phyloP scores from a whole-genome alignment of 2,329 filamentous ascomycete species.

The Hypoxylon sp. region DNA sequence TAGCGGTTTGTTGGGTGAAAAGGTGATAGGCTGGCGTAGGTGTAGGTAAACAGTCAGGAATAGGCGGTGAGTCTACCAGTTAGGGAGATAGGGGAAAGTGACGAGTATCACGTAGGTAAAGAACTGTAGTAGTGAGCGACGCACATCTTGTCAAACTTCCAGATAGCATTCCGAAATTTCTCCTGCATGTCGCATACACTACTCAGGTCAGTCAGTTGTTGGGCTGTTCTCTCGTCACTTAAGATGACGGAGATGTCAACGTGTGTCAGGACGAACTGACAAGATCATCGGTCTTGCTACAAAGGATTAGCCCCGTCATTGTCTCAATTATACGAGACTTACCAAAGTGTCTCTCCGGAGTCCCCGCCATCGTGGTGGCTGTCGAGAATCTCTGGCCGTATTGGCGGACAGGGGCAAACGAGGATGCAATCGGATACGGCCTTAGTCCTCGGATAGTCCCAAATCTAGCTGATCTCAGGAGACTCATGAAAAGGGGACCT shows the following conservation, averaged over 20 bases:
- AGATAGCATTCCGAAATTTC: slow-evolving; percentile 84
- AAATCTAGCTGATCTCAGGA: slow-evolving; percentile 5
- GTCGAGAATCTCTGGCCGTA: slow-evolving; percentile 25
- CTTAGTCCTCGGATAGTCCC: slow-evolving; percentile 12
- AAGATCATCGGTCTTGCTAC: slow-evolving; percentile 60
- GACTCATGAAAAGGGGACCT: slow-evolving; percentile 12
- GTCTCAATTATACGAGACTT: slow-evolving; percentile 14
- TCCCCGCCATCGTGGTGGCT: slow-evolving; percentile 31
- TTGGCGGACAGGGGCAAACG: neutral
- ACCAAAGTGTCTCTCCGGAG: slow-evolving; percentile 38
- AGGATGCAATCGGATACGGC: slow-evolving; percentile 5
- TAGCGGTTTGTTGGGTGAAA: too few relatives aligned
- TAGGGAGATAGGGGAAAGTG: slow-evolving; percentile 1
- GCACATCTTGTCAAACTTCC: slow-evolving; percentile 84
- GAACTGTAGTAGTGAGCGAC: slow-evolving; percentile 31
- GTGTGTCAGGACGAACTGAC: slow-evolving; percentile 48
- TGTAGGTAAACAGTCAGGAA: neutral
- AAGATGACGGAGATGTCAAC: too few relatives aligned
- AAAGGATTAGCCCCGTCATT: slow-evolving; percentile 17
- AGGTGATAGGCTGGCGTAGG: neutral
- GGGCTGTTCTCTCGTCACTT: too few relatives aligned
- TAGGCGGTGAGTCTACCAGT: slow-evolving; percentile 2
- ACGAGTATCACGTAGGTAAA: neutral
- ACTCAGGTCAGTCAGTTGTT: slow-evolving; percentile 33
- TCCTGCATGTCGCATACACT: slow-evolving; percentile 97